These are phyloP conservation scores for Boletus barrowsii DNA, from an alignment of 768 basidiomycete species.

Conservation along the genomic window DNA sequence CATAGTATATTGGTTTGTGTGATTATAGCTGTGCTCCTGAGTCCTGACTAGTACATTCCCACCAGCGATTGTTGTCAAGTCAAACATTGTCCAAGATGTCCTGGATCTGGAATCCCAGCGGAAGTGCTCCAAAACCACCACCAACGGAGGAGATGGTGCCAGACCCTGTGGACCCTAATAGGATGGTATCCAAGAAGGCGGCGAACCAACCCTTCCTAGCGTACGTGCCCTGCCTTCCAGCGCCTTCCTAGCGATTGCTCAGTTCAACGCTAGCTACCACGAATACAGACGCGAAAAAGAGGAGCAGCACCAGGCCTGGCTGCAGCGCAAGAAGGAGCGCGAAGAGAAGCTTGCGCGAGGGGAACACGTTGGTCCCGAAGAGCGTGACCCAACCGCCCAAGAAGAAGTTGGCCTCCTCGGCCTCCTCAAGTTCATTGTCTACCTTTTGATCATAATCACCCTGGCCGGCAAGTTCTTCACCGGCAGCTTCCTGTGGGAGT, in stretches of 20 bases:
- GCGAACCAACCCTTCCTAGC: constrained; percentile 85
- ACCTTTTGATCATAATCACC: constrained; percentile 47
- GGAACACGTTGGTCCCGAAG: constrained; percentile 68
- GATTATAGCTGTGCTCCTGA: background rate
- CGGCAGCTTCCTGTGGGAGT: constrained; percentile 85
- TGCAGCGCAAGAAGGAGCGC: constrained; percentile 66
- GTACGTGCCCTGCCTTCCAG: constrained; percentile 41
- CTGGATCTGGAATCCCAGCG: constrained; percentile 53
- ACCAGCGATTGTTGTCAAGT: too few relatives aligned
- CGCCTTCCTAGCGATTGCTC: background rate
- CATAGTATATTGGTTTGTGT: background rate
- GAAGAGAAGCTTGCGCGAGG: constrained; percentile 72
- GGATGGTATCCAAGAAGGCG: constrained; percentile 75
- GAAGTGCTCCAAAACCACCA: constrained; percentile 37
- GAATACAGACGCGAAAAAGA: constrained; percentile 63
- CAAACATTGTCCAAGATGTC: constrained; percentile 45
- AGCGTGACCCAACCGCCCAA: constrained; percentile 69
- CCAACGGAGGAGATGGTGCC: constrained; percentile 48
- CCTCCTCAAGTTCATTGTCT: constrained; percentile 67
- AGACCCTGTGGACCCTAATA: constrained; percentile 62
- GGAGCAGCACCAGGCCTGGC: constrained; percentile 59
- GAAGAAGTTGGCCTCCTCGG: constrained; percentile 63
- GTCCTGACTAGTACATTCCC: too few relatives aligned
- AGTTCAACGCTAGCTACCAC: constrained; percentile 48
- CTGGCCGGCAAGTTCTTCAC: constrained; percentile 82